A percentile compares a stretch with the other conserved stretches of the same genome.
phyloP scores from a whole-genome alignment of 768 basidiomycete genomes.

The Calocybe indica region DNA sequence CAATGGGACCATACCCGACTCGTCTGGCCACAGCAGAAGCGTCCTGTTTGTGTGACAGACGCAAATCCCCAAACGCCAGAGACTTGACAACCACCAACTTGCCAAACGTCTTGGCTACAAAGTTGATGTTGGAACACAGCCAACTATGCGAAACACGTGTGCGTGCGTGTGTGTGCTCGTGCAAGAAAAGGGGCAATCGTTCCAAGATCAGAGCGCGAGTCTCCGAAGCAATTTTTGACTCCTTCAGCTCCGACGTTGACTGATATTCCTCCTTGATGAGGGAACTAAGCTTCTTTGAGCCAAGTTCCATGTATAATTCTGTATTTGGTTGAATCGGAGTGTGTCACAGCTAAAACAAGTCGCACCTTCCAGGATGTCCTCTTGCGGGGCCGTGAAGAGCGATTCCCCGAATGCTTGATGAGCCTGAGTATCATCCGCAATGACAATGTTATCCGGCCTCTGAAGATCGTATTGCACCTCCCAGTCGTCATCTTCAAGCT shows the following conservation, averaged over 20 bases:
- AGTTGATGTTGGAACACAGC: constrained; percentile 59
- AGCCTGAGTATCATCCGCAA: constrained; percentile 83
- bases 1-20: constrained; percentile 49
- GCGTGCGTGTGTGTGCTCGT: constrained; percentile 74
- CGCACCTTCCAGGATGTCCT: constrained; percentile 83
- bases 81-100: constrained; percentile 60
- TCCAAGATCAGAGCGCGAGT: constrained; percentile 67
- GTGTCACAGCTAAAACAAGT: background rate
- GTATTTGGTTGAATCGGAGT: constrained; percentile 3
- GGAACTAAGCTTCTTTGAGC: constrained; percentile 65
- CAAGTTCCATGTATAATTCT: constrained; percentile 76
- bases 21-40: constrained; percentile 68
- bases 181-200: constrained; percentile 83
- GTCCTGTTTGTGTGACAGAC: constrained; percentile 51
- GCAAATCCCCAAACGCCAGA: constrained; percentile 45
- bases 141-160: constrained; percentile 59
- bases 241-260: constrained; percentile 43
- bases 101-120: constrained; percentile 63
- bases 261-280: constrained; percentile 77
- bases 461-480: constrained; percentile 70
- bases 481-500: constrained; percentile 69
- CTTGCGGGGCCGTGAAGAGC: constrained; percentile 79
- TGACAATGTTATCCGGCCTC: constrained; percentile 61
- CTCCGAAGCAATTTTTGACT: constrained; percentile 42
- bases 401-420: constrained; percentile 74